Evolutionary conservation across 148 eudicot genomes (phyloP), one percentile per base, ranked within the genome.

Genomic region (Silene conica): DNA sequence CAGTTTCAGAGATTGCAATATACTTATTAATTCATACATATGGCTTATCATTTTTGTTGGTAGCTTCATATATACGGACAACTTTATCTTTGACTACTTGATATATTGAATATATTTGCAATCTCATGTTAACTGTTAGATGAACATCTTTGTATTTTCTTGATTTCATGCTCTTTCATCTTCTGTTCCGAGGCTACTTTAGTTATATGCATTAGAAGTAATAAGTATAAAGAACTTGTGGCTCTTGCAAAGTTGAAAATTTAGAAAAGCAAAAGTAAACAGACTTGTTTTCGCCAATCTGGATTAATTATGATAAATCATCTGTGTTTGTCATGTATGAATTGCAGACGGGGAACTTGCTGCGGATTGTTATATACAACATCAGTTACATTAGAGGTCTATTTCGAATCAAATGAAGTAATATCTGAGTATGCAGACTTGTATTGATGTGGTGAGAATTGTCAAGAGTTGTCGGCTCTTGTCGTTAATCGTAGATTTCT

Each of bases 301-400:
- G 71, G 38, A 69, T 22, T 25, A 12, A 68, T 22, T 25, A 12
- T 54, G 25, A 64, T 71, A 11, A 58, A 15, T 15, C 46, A 12
- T 64, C 46, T 64, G 68, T 9, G 9, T 15, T 41, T 65, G 63
- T 34, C 16, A 34, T 34, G 21, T 8, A 69, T n/a, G 67, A 2
- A 31, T 76, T 34, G 64, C 88, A 94, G 98, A 95, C 97, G 3
- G 87, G 98, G 85, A 95, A 94, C 79, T 86, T 94, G 77, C 82
- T 94, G 57, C 93, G 98, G 25, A 95, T 92, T 73, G 97, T 97
- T 50, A 92, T 95, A 61, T 92, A 87, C 82, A 95, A 95, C 72
- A 95, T 95, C 67, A 95, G 97, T 81, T 92, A 92, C 78, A 88
- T 94, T 75, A 85, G 98, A 88, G 98, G 97, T 52, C 88, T 94